These are phyloP conservation scores for Malassezia psittaci DNA, from an alignment of 1,284 basidiomycete genomes.

Conservation along the genomic window DNA sequence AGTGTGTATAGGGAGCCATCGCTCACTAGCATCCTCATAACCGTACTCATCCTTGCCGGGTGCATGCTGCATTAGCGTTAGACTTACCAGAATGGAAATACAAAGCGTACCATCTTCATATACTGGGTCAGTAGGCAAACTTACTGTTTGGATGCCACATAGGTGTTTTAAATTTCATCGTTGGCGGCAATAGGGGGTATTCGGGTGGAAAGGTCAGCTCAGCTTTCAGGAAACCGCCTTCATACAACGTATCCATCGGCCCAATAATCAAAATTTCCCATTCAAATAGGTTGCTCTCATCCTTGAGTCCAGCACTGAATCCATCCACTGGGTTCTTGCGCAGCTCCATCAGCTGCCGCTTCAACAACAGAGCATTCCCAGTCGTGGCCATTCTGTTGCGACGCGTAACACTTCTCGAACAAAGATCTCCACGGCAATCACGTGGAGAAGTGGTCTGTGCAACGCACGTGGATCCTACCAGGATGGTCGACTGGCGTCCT, in stretches of 20 bases:
- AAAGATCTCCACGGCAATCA: neutral
- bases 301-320: conserved; percentile 47
- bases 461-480: conserved; percentile 3
- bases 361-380: conserved; percentile 41
- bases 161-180: conserved; percentile 85
- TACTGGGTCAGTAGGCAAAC: conserved; percentile 51
- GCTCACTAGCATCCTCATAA: conserved; percentile 90
- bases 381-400: conserved; percentile 30
- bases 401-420: neutral
- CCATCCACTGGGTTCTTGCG: conserved; percentile 45
- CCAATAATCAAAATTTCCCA: conserved; percentile 49
- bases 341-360: conserved; percentile 44
- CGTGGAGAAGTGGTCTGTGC: conserved; percentile 9
- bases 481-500: neutral
- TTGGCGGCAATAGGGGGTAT: conserved; percentile 82
- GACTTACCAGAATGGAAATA: conserved; percentile 76
- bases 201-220: conserved; percentile 45
- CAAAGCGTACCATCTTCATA: conserved; percentile 83
- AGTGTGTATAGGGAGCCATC: conserved; percentile 94
- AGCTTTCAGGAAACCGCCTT: conserved; percentile 45
- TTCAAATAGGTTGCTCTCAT: conserved; percentile 45
- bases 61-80: conserved; percentile 58
- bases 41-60: conserved; percentile 97
- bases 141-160: conserved; percentile 99
- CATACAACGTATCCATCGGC: conserved; percentile 46